phyloP scores from a whole-genome alignment of 2,329 filamentous ascomycete genomes.

The Tolypocladium tundrense region DNA sequence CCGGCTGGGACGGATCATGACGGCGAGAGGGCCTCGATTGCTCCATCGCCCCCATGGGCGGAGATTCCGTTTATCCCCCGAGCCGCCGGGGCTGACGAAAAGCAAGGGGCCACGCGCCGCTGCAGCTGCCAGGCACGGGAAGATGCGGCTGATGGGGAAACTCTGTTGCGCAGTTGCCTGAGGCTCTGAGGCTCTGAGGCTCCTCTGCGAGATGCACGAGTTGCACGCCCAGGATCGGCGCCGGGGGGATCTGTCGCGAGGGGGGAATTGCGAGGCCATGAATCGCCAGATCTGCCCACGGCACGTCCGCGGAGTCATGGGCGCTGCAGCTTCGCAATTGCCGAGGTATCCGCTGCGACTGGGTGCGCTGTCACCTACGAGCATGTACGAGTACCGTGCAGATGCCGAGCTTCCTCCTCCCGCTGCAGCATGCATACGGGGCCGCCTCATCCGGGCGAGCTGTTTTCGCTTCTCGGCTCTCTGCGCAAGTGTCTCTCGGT shows the following conservation, averaged over 20 bases:
- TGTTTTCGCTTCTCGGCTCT: background rate
- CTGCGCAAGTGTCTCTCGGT: background rate
- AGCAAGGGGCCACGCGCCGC: background rate
- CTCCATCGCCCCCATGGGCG: background rate
- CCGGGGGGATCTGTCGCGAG: no score
- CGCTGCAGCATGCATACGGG: no score
- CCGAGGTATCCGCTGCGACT: no score
- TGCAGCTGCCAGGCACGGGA: background rate
- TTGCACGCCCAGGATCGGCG: no score
- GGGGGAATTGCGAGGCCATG: background rate
- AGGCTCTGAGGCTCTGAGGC: no score
- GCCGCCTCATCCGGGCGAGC: background rate
- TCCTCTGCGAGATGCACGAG: no score
- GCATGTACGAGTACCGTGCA: no score
- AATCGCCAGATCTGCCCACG: background rate
- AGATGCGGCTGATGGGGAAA: background rate
- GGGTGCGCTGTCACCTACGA: no score
- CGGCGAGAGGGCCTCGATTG: background rate
- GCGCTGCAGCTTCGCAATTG: no score
- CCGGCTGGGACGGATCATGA: background rate
- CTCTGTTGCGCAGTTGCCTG: background rate
- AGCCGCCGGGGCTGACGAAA: background rate
- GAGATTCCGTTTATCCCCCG: background rate
- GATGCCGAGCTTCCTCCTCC: no score
- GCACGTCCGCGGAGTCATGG: no score